Evolutionary conservation across 1,284 basidiomycete genomes (phyloP).

Genomic region (Moesziomyces sp.): DNA sequence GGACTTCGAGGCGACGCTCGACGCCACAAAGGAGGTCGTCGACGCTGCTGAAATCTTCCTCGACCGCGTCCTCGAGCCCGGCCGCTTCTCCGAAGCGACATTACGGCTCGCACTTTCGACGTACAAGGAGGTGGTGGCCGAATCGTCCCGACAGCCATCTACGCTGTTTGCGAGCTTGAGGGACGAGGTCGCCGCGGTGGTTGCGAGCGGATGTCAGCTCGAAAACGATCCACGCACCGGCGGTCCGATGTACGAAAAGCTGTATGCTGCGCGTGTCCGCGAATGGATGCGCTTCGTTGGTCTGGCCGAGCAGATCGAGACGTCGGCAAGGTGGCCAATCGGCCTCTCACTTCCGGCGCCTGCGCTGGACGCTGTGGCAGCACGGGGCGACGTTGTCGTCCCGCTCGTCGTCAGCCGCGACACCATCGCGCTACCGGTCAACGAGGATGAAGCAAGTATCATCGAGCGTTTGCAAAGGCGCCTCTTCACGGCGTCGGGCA

Average conservation of each 20-base stretch:
- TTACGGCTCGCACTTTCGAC: constrained; percentile 35
- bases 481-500: constrained; percentile 3
- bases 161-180: constrained; percentile 31
- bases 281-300: constrained; percentile 63
- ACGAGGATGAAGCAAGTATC: constrained; percentile 45
- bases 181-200: constrained; percentile 43
- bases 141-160: constrained; percentile 14
- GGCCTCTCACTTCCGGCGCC: constrained; percentile 26
- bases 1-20: constrained; percentile 56
- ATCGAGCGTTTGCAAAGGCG: constrained; percentile 38
- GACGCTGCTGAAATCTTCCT: constrained; percentile 55
- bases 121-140: constrained; percentile 29
- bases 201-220: constrained; percentile 43
- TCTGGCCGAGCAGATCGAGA: constrained; percentile 59
- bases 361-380: constrained; percentile 1
- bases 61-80: constrained; percentile 56
- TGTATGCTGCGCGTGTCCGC: constrained; percentile 34
- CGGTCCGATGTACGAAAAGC: constrained; percentile 45
- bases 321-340: constrained; percentile 58
- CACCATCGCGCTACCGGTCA: constrained; percentile 44
- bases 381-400: constrained; percentile 5
- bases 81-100: constrained; percentile 51
- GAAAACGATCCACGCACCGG: constrained; percentile 46
- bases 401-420: constrained; percentile 52
- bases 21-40: constrained; percentile 26